Evolutionary conservation across 1,139 yeast genomes (phyloP), one percentile per base, ranked within the genome.

Genomic region (Waltiozyma sp.): DNA sequence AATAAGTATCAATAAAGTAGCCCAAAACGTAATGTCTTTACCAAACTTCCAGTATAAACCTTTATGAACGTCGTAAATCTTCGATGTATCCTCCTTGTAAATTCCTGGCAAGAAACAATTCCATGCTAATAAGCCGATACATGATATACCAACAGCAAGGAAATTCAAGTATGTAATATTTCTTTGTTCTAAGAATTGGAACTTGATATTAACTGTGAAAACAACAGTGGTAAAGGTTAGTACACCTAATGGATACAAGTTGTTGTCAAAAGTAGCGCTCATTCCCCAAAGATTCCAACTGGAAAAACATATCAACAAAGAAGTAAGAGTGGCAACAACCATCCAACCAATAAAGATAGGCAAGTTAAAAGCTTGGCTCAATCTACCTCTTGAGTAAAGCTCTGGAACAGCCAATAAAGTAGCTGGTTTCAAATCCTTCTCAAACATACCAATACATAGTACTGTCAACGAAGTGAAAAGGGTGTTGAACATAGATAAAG

Each of bases 401-500:
- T 89, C 96, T 0, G 99, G 99, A 2, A 88, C 84, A 0, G 97
- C 94, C 44, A 91, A 62, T 43, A 91, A 68, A 0, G 98, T 91
- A 1, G 94, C 77, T 0, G 97, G 94, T 43, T 79, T 73, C 58
- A 93, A 69, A 57, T 93, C 99, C 57, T 82, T 83, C 55, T 91
- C 96, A 63, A 91, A 83, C 77, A 89, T 85, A n/a, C 99, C 99
- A 43, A 93, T 70, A 55, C 95, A 85, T 40, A 91, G 60, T 2
- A 91, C 98, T 0, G 96, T 91, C 42, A 93, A 68, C 0, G 96
- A 86, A 0, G 98, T 91, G 64, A 93, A 93, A 49, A 93, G 70
- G 0, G 98, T 91, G 60, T 91, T 93, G 65, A 85, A 93, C 96
- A 93, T 88, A 1, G 97, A 85, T 49, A 91, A 69, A 1, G 97